These are phyloP conservation scores for Tetratostichococcus sp. DNA, from an alignment of 139 green algal species.

Conservation along the genomic window DNA sequence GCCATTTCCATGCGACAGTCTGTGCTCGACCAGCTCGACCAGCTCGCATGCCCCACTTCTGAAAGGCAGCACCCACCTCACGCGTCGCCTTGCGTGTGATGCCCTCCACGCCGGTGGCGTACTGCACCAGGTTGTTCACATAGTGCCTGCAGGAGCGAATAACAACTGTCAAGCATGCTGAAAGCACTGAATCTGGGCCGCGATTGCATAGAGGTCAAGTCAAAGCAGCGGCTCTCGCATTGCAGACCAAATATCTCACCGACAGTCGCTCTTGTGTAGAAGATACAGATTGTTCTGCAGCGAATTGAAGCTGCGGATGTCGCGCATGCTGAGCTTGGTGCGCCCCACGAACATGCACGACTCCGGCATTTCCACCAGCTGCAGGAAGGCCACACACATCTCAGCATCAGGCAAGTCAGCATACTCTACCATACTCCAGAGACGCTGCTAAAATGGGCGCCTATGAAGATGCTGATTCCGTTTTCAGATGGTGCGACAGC, in stretches of 20 bases:
- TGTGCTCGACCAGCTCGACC: too few species aligned
- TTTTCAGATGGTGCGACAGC: not conserved
- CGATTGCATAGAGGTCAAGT: too few species aligned
- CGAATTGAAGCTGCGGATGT: conserved; percentile 23
- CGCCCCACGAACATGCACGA: conserved; percentile 12
- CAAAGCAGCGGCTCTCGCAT: too few species aligned
- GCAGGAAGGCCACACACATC: conserved; percentile 5
- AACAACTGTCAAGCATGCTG: too few species aligned
- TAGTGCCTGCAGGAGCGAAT: conserved; percentile 25
- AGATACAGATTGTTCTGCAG: conserved; percentile 14
- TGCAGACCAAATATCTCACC: too few species aligned
- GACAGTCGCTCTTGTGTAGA: conserved; percentile 22
- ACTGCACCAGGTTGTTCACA: conserved; percentile 19
- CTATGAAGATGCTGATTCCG: too few species aligned
- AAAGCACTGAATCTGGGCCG: too few species aligned
- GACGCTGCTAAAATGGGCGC: too few species aligned
- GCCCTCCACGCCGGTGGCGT: conserved; percentile 8
- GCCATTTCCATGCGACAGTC: too few species aligned
- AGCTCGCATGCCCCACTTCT: too few species aligned
- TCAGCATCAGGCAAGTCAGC: not conserved
- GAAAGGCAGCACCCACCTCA: too few species aligned
- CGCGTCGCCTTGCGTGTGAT: not conserved
- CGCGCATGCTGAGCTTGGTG: conserved; percentile 10
- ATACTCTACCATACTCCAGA: too few species aligned
- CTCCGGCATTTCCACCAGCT: conserved; percentile 12